Evolutionary conservation across 495 filamentous ascomycete species (phyloP).

Genomic region (Hypoxylon trugodes): DNA sequence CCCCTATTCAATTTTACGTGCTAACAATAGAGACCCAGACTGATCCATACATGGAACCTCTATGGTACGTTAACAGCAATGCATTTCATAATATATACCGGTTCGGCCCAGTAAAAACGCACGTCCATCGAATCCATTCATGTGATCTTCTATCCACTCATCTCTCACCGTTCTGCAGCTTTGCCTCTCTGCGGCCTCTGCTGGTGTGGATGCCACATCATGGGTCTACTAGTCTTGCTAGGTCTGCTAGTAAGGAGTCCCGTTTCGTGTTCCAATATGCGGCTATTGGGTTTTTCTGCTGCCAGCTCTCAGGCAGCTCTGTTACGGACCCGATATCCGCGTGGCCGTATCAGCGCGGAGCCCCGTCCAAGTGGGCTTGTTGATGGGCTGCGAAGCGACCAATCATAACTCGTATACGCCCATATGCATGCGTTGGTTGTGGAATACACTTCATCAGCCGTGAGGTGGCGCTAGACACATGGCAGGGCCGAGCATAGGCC

Average conservation of each 20-base stretch:
- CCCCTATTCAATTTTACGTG: no score
- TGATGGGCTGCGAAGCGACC: slow-evolving; percentile 12
- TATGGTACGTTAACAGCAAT: neutral
- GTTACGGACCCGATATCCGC: slow-evolving; percentile 10
- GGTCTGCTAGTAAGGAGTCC: slow-evolving; percentile 6
- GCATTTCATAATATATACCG: neutral
- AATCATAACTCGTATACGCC: slow-evolving; percentile 1
- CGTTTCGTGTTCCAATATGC: neutral
- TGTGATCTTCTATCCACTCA: slow-evolving; percentile 4
- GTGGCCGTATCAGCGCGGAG: slow-evolving; percentile 15
- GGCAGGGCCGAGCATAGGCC: slow-evolving; percentile 2
- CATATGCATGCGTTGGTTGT: neutral
- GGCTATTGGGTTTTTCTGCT: slow-evolving; percentile 10
- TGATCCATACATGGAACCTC: neutral
- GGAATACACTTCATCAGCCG: slow-evolving; percentile 7
- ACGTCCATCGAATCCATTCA: no score
- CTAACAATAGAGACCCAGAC: neutral
- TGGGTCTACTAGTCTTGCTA: neutral
- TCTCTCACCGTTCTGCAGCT: slow-evolving; percentile 7
- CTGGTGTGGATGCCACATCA: slow-evolving; percentile 14
- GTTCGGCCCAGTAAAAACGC: no score
- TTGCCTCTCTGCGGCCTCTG: slow-evolving; percentile 9
- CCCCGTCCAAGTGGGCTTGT: neutral
- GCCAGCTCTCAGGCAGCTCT: slow-evolving; percentile 15
- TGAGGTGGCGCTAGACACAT: slow-evolving; percentile 11